Evolutionary conservation across 345 rosid genomes (phyloP).

Genomic region (Gynandropsis gynandra): DNA sequence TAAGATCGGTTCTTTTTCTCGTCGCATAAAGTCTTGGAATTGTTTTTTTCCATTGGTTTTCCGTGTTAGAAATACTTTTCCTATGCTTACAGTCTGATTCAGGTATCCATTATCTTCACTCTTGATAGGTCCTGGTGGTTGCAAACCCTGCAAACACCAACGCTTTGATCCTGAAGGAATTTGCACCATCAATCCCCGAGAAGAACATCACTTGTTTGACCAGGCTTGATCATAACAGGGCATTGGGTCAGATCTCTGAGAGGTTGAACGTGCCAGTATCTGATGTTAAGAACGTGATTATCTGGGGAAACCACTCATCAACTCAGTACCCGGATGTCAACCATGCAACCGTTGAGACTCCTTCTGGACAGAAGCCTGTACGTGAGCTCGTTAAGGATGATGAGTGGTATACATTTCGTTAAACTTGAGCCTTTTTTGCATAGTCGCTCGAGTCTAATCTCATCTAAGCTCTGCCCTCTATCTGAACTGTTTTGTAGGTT

Average conservation of each 20-base stretch:
- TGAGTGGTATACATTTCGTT: constrained; percentile 42
- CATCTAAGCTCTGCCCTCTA: neutral
- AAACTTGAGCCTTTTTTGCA: neutral
- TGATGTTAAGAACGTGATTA: constrained; percentile 88
- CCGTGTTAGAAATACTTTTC: too few relatives aligned
- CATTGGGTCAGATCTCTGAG: constrained; percentile 94
- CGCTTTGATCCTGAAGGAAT: constrained; percentile 94
- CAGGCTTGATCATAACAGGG: constrained; percentile 97
- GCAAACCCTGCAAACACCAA: constrained; percentile 99
- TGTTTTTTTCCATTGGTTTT: constrained; percentile 3
- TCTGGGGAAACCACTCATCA: constrained; percentile 99
- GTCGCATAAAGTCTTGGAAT: neutral
- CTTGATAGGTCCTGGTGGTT: constrained; percentile 79
- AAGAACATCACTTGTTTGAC: constrained; percentile 93
- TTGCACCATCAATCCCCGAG: constrained; percentile 92
- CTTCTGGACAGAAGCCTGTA: constrained; percentile 67
- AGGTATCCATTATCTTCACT: neutral
- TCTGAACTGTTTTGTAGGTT: constrained; percentile 36
- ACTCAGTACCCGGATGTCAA: constrained; percentile 96
- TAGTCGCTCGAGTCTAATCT: neutral
- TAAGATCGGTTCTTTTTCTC: neutral
- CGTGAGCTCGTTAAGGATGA: constrained; percentile 84
- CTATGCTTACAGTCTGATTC: constrained; percentile 2
- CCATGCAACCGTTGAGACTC: constrained; percentile 80
- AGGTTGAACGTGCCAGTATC: constrained; percentile 73